Conservation (phyloP, 2,329 filamentous ascomycete species). For the Leptoxyphium fumago region DNA sequence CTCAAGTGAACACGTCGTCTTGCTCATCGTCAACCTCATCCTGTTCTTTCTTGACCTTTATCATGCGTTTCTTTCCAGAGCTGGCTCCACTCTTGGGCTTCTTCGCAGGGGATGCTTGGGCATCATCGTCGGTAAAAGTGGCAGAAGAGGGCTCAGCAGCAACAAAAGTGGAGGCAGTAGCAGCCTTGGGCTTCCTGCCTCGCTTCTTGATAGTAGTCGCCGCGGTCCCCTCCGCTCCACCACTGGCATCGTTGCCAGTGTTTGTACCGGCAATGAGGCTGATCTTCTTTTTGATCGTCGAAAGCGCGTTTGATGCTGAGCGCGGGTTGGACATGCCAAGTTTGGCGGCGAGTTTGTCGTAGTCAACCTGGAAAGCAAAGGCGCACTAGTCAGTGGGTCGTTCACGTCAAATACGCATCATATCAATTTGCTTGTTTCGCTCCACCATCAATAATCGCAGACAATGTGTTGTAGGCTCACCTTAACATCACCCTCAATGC, state of each 20-base stretch:
- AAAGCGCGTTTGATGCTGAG: conserved; percentile 20
- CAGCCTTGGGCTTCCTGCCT: conserved; percentile 5
- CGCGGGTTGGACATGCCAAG: conserved; percentile 12
- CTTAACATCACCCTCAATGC: conserved; percentile 11
- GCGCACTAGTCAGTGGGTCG: neutral
- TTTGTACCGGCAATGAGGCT: conserved; percentile 1
- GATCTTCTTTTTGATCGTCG: conserved; percentile 20
- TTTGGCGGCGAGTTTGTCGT: conserved; percentile 11
- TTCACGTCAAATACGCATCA: neutral
- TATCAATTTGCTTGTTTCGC: neutral
- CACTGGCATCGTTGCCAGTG: neutral
- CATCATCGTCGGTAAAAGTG: conserved; percentile 2
- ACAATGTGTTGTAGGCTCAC: conserved; percentile 2
- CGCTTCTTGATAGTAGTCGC: conserved; percentile 5
- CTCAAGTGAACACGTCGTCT: conserved; percentile 2
- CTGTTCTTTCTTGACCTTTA: conserved; percentile 9
- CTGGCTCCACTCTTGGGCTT: conserved; percentile 10
- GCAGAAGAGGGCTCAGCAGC: conserved; percentile 7
- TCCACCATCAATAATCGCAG: too few species aligned
- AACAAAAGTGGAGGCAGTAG: conserved; percentile 2
- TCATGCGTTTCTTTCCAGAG: conserved; percentile 6
- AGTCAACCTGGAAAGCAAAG: conserved; percentile 9
- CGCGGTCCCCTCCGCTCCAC: neutral
- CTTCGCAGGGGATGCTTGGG: conserved; percentile 9
- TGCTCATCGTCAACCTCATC: conserved; percentile 2